Conservation (phyloP, 2,329 filamentous ascomycete genomes). For the Paraphaeosphaeria sporulosa region DNA sequence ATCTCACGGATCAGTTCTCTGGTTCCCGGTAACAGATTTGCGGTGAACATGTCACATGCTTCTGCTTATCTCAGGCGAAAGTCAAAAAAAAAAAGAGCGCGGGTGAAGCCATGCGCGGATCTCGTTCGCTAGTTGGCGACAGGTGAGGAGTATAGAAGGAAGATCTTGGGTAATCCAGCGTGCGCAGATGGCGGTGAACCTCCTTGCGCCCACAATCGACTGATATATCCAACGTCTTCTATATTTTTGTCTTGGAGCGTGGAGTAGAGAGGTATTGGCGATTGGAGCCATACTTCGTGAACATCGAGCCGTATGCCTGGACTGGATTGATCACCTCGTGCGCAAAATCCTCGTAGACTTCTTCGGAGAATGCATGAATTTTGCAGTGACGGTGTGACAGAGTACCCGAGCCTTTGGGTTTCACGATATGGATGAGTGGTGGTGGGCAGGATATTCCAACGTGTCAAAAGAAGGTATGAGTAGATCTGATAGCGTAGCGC, state of each 20-base stretch:
- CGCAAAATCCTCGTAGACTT: not conserved
- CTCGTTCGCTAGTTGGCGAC: not conserved
- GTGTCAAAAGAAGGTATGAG: not conserved
- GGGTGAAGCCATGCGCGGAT: constrained; percentile 1
- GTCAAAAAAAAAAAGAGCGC: not conserved
- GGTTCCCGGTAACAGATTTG: not conserved
- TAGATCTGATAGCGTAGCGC: not conserved
- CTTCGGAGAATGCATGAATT: not conserved
- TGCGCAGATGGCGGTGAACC: not conserved
- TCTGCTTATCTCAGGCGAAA: not conserved
- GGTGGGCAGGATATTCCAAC: not conserved
- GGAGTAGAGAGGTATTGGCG: not conserved
- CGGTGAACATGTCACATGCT: not conserved
- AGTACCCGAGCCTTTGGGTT: not conserved
- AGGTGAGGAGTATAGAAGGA: not conserved
- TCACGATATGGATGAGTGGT: not conserved
- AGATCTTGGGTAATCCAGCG: not conserved
- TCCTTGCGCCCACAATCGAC: not conserved
- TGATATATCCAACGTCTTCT: not conserved
- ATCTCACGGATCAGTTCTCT: not conserved
- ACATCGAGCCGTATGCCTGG: constrained; percentile 1
- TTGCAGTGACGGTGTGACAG: not conserved
- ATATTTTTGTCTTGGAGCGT: not conserved
- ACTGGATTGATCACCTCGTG: not conserved
- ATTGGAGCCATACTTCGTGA: not conserved